A percentile compares a stretch with the other conserved stretches of the same genome.
Conservation (phyloP, 352 stramenopile genomes). For the Chrysophaeum taylorii region DNA sequence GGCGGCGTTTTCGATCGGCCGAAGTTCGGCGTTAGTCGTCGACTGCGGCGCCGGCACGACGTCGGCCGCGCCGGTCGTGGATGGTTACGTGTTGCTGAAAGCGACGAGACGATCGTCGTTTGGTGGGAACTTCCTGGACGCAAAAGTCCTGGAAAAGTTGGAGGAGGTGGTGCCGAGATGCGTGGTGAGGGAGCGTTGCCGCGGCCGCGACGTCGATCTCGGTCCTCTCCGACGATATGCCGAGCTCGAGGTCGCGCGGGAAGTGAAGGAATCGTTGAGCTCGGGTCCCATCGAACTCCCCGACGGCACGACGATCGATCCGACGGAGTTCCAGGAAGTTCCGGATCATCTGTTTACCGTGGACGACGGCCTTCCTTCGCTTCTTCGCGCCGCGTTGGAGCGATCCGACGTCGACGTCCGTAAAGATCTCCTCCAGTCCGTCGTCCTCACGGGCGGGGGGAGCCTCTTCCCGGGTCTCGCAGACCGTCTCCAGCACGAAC, state of each 20-base stretch:
- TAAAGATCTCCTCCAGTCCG: conserved; percentile 19
- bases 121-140: conserved; percentile 32
- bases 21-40: conserved; percentile 65
- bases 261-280: conserved; percentile 19
- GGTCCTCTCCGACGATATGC: background rate
- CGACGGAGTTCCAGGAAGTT: conserved; percentile 1
- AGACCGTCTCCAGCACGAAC: conserved; percentile 15
- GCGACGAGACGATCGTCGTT: conserved; percentile 24
- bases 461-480: conserved; percentile 3
- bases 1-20: conserved; percentile 73
- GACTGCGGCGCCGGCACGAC: conserved; percentile 70
- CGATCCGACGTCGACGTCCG: conserved; percentile 22
- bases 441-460: conserved; percentile 20
- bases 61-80: conserved; percentile 71
- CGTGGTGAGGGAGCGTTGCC: too few species aligned
- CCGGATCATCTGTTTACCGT: conserved; percentile 17
- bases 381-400: conserved; percentile 16
- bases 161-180: too few species aligned
- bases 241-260: conserved; percentile 11
- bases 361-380: background rate
- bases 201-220: too few species aligned
- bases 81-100: conserved; percentile 69
- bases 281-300: conserved; percentile 15
- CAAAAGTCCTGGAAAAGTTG: conserved; percentile 24
- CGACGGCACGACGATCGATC: conserved; percentile 17